Evolutionary conservation across 164 flowering plant genomes (phyloP).

Genomic region (Chimonanthus salicifolius): DNA sequence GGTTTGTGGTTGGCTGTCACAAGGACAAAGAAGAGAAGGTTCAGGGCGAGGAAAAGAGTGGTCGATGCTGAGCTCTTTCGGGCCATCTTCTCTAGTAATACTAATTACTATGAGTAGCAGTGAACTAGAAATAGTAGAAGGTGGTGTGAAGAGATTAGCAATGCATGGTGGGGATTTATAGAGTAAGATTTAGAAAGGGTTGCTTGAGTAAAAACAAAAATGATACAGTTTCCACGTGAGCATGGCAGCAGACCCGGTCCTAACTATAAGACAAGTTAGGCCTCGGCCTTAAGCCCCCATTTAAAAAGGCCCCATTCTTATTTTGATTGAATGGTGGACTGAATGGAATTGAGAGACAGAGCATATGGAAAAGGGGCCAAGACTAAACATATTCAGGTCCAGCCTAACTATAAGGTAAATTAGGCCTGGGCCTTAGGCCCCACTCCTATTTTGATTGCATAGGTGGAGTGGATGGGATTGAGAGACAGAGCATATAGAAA

Average conservation of each 20-base stretch:
- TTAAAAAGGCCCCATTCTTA: no score
- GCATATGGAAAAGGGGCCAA: neutral
- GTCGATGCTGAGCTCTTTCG: constrained; percentile 19
- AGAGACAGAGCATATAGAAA: no score
- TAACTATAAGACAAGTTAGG: no score
- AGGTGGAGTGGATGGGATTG: no score
- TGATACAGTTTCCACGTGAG: neutral
- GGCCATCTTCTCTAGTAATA: constrained; percentile 13
- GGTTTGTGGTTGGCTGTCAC: constrained; percentile 9
- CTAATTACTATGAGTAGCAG: no score
- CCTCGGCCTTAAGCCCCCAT: no score
- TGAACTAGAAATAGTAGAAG: neutral
- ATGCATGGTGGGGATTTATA: neutral
- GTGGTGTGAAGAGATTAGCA: neutral
- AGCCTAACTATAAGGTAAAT: no score
- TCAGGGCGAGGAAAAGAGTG: constrained; percentile 27
- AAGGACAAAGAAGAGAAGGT: constrained; percentile 31
- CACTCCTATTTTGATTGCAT: no score
- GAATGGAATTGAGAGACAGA: neutral
- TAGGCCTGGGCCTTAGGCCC: no score
- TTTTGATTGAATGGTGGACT: no score
- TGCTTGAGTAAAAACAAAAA: neutral
- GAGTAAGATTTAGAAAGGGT: neutral
- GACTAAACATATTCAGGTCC: no score
- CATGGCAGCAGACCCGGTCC: no score